Conservation (phyloP, 306 rosid genomes). For the Psophocarpus tetragonolobus region DNA sequence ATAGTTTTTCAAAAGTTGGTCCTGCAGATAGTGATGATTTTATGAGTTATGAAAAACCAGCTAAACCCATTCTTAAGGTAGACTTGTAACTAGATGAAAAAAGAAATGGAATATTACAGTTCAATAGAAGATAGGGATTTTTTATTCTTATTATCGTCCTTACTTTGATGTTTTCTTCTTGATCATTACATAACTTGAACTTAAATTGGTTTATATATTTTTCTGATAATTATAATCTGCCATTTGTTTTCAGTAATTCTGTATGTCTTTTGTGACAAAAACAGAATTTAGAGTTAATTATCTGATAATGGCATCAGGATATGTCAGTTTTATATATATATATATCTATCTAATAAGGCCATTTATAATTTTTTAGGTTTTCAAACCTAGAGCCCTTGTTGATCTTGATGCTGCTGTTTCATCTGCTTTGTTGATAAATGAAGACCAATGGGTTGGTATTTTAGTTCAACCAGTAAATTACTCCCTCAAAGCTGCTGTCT, state of each 20-base stretch:
- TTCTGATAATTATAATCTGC: constrained; percentile 7
- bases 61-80: constrained; percentile 94
- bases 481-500: constrained; percentile 85
- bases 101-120: constrained; percentile 4
- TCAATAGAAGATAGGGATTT: constrained; percentile 5
- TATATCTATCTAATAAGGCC: constrained; percentile 38
- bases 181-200: constrained; percentile 1
- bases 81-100: constrained; percentile 30
- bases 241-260: constrained; percentile 1
- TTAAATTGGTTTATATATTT: background rate
- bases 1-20: constrained; percentile 91
- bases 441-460: constrained; percentile 93
- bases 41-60: constrained; percentile 97
- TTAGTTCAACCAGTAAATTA: constrained; percentile 82
- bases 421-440: constrained; percentile 90
- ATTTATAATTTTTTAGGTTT: constrained; percentile 57
- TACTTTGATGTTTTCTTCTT: constrained; percentile 36
- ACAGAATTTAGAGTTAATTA: background rate
- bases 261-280: constrained; percentile 11
- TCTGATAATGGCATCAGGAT: too few relatives aligned
- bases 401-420: constrained; percentile 93
- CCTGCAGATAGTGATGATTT: constrained; percentile 93
- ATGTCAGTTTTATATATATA: too few relatives aligned
- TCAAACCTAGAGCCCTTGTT: constrained; percentile 89
- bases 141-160: constrained; percentile 16